Evolutionary conservation across 2,329 filamentous ascomycete species (phyloP).

Genomic region (Chaetomium olivaceum): DNA sequence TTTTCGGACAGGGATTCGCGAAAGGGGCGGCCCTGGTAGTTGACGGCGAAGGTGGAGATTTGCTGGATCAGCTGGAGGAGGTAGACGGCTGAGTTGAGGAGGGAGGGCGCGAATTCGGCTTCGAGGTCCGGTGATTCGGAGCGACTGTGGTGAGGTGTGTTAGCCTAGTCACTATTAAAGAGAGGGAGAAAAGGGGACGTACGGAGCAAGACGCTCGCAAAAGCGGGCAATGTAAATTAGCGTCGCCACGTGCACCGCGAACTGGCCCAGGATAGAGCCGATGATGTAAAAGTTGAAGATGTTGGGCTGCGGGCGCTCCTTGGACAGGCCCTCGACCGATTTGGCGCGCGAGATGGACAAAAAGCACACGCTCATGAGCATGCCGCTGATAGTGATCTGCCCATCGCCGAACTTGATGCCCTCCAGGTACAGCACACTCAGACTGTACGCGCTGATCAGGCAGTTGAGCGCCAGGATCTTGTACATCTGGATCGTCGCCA

Average conservation of each 20-base stretch:
- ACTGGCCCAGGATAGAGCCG: conserved; percentile 93
- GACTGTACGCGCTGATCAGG: conserved; percentile 93
- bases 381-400: conserved; percentile 97
- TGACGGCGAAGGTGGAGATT: conserved; percentile 98
- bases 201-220: conserved; percentile 84
- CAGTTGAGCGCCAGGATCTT: conserved; percentile 98
- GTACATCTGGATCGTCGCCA: conserved; percentile 99
- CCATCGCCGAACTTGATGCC: conserved; percentile 99
- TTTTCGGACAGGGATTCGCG: conserved; percentile 94
- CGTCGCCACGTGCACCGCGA: conserved; percentile 91
- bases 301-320: conserved; percentile 95
- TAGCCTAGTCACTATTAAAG: background rate
- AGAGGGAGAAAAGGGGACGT: conserved; percentile 45
- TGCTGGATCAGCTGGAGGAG: conserved; percentile 97
- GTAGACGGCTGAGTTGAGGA: conserved; percentile 96
- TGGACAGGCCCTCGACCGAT: conserved; percentile 91
- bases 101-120: conserved; percentile 87
- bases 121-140: conserved; percentile 77
- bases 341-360: conserved; percentile 96
- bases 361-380: conserved; percentile 99
- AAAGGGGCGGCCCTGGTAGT: conserved; percentile 98
- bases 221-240: conserved; percentile 91
- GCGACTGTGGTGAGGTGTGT: conserved; percentile 43
- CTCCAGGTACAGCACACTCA: conserved; percentile 94
- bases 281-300: conserved; percentile 99